Base-by-base conservation (phyloP, 1,284 basidiomycete genomes). In the Ustilago sp. region DNA sequence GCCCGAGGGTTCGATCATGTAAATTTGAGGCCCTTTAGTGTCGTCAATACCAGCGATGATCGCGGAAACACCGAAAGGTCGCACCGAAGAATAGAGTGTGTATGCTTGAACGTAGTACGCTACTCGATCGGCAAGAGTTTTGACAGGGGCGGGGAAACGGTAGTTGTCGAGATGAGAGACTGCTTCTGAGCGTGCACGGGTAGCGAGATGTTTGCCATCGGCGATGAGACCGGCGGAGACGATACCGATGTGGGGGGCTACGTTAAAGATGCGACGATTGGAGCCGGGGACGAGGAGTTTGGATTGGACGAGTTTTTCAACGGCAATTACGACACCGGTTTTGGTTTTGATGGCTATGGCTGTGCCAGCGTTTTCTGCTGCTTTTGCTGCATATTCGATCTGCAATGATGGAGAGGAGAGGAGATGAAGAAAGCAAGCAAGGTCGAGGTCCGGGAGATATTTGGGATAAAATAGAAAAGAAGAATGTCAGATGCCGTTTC, bases 361-460 rank as follows among this genome's bases (percentile, higher is more conserved):
- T 4, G 86, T 87, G 92, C 97, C 97, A 47, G 96, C 94, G 87
- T 97, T 97, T 88, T 99, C 97, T 64, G 98, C 96, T 38, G 97
- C 95, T 88, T 99, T 99, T 88, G 92, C 92, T 59, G 97, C 97
- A 86, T 99, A 99, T 88, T 99, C 97, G 87, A 99, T 93, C 94
- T 83, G 45, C 9, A 13, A 53, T 8, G 1, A 11, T 23, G 36
- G 34, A 11, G 34, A 48, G 39, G 38, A 34, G 19, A 38, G 38
- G 12, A 19, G 53, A 41, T 39, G 17, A 2, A 45, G 43, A 19
- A 15, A 19, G 19, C 8, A 19, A 15, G 19, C 23, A 28, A 28
- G 23, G 23, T 28, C 23, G 23, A 28, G 23, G 23, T 28, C 23
- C 23, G 23, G 23, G 23, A 0, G 23, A 28, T 28, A 28, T 28